phyloP scores from a whole-genome alignment of 345 rosid species.

The Brassica incana region DNA sequence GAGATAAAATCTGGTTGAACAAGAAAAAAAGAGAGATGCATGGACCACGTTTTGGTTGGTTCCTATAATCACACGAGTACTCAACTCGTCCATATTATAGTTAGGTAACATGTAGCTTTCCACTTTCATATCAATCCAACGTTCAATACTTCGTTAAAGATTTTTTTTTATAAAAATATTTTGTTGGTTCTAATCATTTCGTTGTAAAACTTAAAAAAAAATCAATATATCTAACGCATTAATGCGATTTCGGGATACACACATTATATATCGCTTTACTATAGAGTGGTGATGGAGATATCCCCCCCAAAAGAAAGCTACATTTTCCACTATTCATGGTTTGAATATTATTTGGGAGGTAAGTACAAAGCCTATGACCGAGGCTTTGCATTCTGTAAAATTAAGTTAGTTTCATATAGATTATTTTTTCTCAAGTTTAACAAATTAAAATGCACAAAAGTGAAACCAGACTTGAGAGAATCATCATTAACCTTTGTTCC shows the following conservation, averaged over 20 bases:
- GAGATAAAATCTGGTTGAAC: constrained; percentile 24
- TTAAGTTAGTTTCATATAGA: background rate
- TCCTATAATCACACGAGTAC: constrained; percentile 41
- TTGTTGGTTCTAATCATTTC: constrained; percentile 10
- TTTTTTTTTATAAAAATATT: background rate
- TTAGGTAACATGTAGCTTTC: constrained; percentile 41
- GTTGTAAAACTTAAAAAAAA: background rate
- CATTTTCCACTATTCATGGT: too few relatives aligned
- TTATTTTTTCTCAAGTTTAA: background rate
- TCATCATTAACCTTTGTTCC: constrained; percentile 20
- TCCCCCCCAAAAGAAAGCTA: background rate
- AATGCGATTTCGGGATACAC: background rate
- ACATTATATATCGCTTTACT: background rate
- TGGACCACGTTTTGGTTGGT: constrained; percentile 44
- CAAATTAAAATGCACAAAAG: background rate
- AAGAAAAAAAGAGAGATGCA: constrained; percentile 11
- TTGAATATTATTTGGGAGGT: background rate
- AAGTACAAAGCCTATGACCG: background rate
- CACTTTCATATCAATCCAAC: constrained; percentile 17
- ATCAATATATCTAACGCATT: background rate
- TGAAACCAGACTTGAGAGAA: background rate
- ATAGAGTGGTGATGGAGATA: background rate
- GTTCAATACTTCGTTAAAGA: constrained; percentile 27
- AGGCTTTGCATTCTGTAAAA: background rate
- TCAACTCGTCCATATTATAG: constrained; percentile 24